Percentiles rank a stretch among this genome's conserved stretches.
Conservation (phyloP, 179 eudicot genomes). For the Gypsophila paniculata region DNA sequence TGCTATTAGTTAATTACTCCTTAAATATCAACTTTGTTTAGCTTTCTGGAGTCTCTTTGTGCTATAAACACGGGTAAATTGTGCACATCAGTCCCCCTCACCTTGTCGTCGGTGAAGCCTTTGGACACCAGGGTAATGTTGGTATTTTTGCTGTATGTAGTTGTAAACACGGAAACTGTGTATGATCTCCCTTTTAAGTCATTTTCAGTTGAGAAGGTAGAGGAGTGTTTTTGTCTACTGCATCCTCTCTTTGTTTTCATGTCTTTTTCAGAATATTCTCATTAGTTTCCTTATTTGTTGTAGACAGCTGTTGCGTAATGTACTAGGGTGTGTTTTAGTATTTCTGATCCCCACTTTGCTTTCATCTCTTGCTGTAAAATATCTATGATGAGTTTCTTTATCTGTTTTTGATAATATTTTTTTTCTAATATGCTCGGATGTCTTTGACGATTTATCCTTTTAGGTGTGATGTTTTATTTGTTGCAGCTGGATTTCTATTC, state of each 20-base stretch:
- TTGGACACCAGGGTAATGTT: neutral
- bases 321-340: too few species aligned
- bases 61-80: too few species aligned
- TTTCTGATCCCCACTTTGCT: too few species aligned
- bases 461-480: neutral
- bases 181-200: neutral
- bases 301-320: too few species aligned
- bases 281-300: constrained; percentile 5
- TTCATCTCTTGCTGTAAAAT: too few species aligned
- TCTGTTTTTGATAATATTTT: neutral
- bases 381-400: constrained; percentile 10
- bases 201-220: neutral
- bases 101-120: too few species aligned
- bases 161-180: neutral
- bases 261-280: neutral
- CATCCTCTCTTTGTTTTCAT: neutral
- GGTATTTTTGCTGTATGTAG: neutral
- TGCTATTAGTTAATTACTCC: neutral
- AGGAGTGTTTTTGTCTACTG: neutral
- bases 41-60: too few species aligned
- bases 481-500: neutral
- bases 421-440: neutral
- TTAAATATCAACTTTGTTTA: neutral
- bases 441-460: neutral
- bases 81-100: too few species aligned